Base-by-base conservation (phyloP, 176 grass and related monocot species). In the Poa pratensis region DNA sequence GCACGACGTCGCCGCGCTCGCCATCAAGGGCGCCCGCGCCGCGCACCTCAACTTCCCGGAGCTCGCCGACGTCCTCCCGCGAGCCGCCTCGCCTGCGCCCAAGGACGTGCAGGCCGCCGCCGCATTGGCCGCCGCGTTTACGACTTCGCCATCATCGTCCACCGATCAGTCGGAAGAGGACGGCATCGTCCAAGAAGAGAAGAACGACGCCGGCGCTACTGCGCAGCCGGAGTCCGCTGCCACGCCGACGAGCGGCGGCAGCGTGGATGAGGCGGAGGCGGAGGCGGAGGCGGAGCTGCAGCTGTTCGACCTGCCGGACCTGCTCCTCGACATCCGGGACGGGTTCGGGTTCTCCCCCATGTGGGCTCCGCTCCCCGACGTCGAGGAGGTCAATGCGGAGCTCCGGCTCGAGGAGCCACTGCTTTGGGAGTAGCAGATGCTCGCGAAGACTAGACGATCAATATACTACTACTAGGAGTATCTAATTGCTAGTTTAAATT, bases 41-140 rank as follows among this genome's bases (percentile, higher is more conserved):
- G 91, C 91, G 19, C 86, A 95, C 87, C 91, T 98, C 63, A 98
- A 98, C 78, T 98, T 98, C 89, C 96, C 96, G 7, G 90, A 77
- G 59, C 88, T 98, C 83, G 93, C 93, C 26, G 64, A 61, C 18
- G 68, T 75, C 72, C 89, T 98, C 60, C 96, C 96, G 8, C 91
- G 89, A 37, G 91, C 96, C 20, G 91, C 84, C 19, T 93, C 93
- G 19, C 5, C 89, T 1, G 80, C 89, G 11, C 96, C 96, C 63
- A 92, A 95, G 88, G 96, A 98, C 85, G 86, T 98, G 79, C 96
- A 98, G 90, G 86, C 87, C 34, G 96, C 96, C 7, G 96, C 96
- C 19, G 86, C 93, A 78, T 92, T 92, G 73, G 93, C 93, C 49
- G 96, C 96, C 27, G 87, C 85, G 43, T 84, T 84, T 16, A 58